phyloP scores from a whole-genome alignment of 139 green algal genomes.

The Parachlorella kessleri region DNA sequence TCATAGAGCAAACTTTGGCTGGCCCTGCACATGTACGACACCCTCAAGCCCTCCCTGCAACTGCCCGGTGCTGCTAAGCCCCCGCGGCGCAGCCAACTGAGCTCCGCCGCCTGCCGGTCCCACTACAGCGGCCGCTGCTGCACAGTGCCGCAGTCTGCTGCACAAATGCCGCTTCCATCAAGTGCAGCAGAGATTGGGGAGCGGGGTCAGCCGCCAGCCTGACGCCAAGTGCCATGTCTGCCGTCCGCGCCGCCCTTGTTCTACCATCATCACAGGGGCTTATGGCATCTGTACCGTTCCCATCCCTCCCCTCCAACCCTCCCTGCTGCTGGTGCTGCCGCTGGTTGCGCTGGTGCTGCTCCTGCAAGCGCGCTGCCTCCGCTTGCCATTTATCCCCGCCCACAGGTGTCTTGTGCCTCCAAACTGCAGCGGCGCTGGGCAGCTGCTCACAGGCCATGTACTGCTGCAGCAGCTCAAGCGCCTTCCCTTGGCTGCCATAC shows the following conservation, averaged over 20 bases:
- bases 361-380: background rate
- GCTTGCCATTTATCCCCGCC: background rate
- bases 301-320: background rate
- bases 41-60: too few species aligned
- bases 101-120: too few species aligned
- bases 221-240: background rate
- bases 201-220: background rate
- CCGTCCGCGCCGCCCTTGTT: too few species aligned
- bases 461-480: constrained; percentile 8
- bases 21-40: too few species aligned
- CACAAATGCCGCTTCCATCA: background rate
- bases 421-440: background rate
- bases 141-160: background rate
- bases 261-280: background rate
- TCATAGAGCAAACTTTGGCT: too few species aligned
- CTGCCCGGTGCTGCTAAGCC: too few species aligned
- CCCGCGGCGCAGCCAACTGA: too few species aligned
- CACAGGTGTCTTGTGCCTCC: too few species aligned
- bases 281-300: background rate
- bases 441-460: constrained; percentile 15
- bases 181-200: background rate
- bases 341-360: too few species aligned
- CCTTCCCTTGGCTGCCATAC: background rate
- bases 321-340: background rate
- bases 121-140: too few species aligned